phyloP scores from a whole-genome alignment of 169 alveolate genomes.

The Babesia bovis region DNA sequence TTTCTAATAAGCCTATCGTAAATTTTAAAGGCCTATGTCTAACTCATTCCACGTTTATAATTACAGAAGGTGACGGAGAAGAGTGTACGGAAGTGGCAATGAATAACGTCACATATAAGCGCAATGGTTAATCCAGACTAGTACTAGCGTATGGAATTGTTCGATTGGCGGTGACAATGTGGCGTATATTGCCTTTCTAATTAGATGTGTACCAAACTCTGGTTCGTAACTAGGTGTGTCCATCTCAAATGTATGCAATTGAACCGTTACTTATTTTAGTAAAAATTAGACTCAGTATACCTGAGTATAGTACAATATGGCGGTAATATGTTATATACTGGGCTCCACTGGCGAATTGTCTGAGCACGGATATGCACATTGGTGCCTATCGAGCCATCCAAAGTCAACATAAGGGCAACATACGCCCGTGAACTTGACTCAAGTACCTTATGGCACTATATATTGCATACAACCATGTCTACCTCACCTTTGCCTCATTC shows the following conservation, averaged over 20 bases:
- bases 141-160: no score
- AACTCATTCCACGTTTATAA: no score
- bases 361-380: constrained; percentile 27
- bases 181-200: no score
- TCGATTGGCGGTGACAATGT: no score
- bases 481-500: neutral
- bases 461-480: neutral
- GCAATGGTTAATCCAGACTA: no score
- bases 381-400: constrained; percentile 15
- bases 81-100: no score
- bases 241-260: neutral
- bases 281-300: neutral
- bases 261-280: neutral
- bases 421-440: constrained; percentile 1
- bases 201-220: no score
- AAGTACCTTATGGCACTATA: neutral
- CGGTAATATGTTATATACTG: neutral
- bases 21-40: no score
- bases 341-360: neutral
- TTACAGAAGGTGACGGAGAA: no score
- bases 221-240: no score
- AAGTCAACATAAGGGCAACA: neutral
- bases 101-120: no score
- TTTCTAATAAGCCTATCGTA: no score
- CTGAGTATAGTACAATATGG: neutral